phyloP scores from a whole-genome alignment of 495 filamentous ascomycete genomes.

The Tuber calosporum region DNA sequence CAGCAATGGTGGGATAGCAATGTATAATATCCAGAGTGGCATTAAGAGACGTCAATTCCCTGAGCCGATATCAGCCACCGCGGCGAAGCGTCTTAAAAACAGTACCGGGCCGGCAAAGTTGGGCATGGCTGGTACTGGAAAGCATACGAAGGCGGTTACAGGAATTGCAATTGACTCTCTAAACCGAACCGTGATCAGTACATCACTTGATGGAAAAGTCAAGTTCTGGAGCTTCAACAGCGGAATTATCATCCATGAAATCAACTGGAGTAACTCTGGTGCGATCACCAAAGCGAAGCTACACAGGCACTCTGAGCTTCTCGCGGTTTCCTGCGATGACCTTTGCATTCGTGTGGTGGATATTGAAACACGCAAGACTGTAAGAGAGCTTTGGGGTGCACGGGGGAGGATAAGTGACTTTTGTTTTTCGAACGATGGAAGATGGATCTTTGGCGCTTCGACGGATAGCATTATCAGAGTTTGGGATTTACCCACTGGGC shows the following conservation, averaged over 20 bases:
- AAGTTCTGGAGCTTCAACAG: slow-evolving; percentile 96
- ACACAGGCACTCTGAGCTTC: slow-evolving; percentile 71
- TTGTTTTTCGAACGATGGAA: slow-evolving; percentile 83
- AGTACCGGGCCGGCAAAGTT: slow-evolving; percentile 39
- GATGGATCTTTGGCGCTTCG: slow-evolving; percentile 86
- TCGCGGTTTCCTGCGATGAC: slow-evolving; percentile 86
- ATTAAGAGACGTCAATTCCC: slow-evolving; percentile 78
- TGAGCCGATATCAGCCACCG: slow-evolving; percentile 56
- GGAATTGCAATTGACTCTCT: slow-evolving; percentile 77
- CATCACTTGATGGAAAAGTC: slow-evolving; percentile 82
- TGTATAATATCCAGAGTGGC: slow-evolving; percentile 96
- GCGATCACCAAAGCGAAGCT: slow-evolving; percentile 67
- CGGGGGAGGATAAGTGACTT: slow-evolving; percentile 75
- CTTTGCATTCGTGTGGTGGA: slow-evolving; percentile 81
- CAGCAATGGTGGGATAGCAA: slow-evolving; percentile 68
- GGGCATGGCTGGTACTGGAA: slow-evolving; percentile 50
- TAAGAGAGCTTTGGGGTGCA: slow-evolving; percentile 88
- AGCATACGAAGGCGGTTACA: slow-evolving; percentile 74
- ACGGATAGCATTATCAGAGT: slow-evolving; percentile 75
- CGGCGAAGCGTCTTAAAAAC: slow-evolving; percentile 51
- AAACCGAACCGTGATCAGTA: slow-evolving; percentile 75
- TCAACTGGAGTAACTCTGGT: slow-evolving; percentile 80
- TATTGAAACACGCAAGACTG: slow-evolving; percentile 76
- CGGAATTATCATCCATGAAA: slow-evolving; percentile 67
- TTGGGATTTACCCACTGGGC: slow-evolving; percentile 93